Conservation (phyloP, 371 early-diverging fungal species). For the Enterocytospora artemiae region DNA sequence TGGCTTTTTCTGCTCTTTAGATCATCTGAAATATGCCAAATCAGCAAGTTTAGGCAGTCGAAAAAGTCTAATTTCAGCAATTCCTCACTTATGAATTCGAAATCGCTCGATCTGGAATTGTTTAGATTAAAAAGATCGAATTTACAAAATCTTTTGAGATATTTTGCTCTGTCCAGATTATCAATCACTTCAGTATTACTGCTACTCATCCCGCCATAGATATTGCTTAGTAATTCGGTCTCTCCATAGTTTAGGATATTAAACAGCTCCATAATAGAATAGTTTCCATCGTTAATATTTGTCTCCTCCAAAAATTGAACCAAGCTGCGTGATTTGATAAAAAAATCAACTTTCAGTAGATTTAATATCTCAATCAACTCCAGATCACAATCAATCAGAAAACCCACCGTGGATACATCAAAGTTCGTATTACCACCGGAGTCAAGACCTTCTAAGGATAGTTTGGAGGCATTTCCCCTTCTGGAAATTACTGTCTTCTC, state of each 20-base stretch:
- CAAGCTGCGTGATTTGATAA: constrained; percentile 47
- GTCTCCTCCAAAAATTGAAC: constrained; percentile 39
- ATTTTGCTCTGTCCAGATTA: not conserved
- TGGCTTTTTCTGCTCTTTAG: constrained; percentile 14
- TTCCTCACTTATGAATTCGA: constrained; percentile 35
- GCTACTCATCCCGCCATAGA: constrained; percentile 41
- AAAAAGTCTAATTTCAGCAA: constrained; percentile 28
- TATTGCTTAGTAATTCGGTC: constrained; percentile 41
- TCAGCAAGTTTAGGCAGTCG: constrained; percentile 46
- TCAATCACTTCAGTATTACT: constrained; percentile 18
- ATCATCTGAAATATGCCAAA: constrained; percentile 42
- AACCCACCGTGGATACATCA: not conserved
- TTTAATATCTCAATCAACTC: constrained; percentile 21
- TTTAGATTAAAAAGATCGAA: constrained; percentile 26
- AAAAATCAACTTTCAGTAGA: constrained; percentile 27
- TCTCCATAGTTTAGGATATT: constrained; percentile 11
- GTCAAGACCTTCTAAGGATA: not conserved
- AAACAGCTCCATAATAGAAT: constrained; percentile 23
- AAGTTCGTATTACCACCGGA: not conserved
- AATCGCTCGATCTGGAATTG: constrained; percentile 37
- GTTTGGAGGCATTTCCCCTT: too few relatives aligned
- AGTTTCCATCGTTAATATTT: constrained; percentile 12
- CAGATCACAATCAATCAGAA: constrained; percentile 38
- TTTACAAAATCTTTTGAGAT: not conserved
- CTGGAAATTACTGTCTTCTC: too few relatives aligned